Evolutionary conservation across 2,329 filamentous ascomycete species (phyloP), one percentile per base, ranked within the genome.

Genomic region (Aspergillus hortae): DNA sequence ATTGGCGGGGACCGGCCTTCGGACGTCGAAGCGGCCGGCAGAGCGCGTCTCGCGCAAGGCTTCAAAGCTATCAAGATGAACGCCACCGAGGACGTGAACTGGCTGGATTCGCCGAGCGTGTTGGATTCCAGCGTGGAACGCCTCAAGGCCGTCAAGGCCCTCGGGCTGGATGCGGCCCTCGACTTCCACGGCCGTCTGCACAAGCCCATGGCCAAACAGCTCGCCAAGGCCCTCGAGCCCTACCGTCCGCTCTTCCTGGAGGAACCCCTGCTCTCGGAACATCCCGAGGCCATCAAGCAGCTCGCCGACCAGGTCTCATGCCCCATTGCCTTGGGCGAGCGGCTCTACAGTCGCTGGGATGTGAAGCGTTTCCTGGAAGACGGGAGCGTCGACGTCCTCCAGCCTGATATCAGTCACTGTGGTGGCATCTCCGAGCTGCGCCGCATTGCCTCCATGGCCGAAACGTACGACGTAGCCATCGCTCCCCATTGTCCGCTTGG

Each of bases 171-270:
- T 51, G 87, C 80, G 0, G 89, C 84, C 1, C 77, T 92, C 23
- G 89, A 92, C 61, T 91, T 91, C 68, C 89, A 92, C 65, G 89
- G 88, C 3, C 81, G 87, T 7, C 75, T 90, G 0, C 88, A 91
- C 69, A 87, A 86, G 55, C 85, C 87, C n/a, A 91, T 91, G 87
- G 88, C 87, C 0, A 89, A 88, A 59, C 88, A 91, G 59, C 78
- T 92, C 2, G 86, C 85, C 1, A 80, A 80, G 52, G 77, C 80
- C 0, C 76, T 91, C 0, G 86, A 87, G 55, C 86, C 86, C 0
- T 79, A 88, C 57, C 77, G 77, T 1, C 88, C 87, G 0, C 72
- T 91, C n/a, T 91, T 90, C 66, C 84, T 91, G 41, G 88, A 90
- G 64, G 87, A 90, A 58, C 87, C 87, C 0, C 72, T 90, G 2